Evolutionary conservation across 2,329 filamentous ascomycete genomes (phyloP), one percentile per base, ranked within the genome.

Genomic region (Akanthomyces uredinophilus): DNA sequence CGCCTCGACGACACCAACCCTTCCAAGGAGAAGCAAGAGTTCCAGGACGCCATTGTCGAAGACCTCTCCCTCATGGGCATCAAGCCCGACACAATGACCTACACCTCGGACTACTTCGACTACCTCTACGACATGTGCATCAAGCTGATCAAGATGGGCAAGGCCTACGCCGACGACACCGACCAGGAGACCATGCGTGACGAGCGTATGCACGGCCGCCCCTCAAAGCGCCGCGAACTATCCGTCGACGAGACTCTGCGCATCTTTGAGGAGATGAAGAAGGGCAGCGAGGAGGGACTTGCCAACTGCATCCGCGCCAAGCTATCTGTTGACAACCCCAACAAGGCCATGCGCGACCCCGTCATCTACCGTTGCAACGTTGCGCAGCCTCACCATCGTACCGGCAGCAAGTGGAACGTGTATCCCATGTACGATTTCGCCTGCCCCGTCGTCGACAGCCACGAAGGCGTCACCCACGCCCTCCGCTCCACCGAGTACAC

Each of bases 1-100:
- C 90, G 95, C 64, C 95, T 99, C 71, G 95, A 99, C 73, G 95
- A 99, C 72, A 99, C 95, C 62, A 99, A 99, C 77, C 95, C 95
- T 8, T 88, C 90, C 64, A 98, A 98, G 75, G 95, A 99, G 82
- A 97, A 96, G 80, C 87, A 94, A 74, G 95, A 98, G 78, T 99
- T 89, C 74, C 89, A 98, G 74, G 92, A 98, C 76, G 85, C 92
- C 5, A 99, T 99, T 65, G 81, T 96, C 44, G 89, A 96, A 78
- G 95, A 99, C 75, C 84, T 97, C 56, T 87, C 87, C 55, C 83
- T 98, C 59, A 92, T 99, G 83, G 94, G 93, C 35, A 91, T 99
- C 75, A 91, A 90, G 77, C 91, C 93, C 24, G 94, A 97, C 75
- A 84, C 84, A 66, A 83, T 93, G 63, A 91, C 91, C 20, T 96